Evolutionary conservation across 495 filamentous ascomycete species (phyloP), one percentile per base, ranked within the genome.

Genomic region (Xylaria castorea): DNA sequence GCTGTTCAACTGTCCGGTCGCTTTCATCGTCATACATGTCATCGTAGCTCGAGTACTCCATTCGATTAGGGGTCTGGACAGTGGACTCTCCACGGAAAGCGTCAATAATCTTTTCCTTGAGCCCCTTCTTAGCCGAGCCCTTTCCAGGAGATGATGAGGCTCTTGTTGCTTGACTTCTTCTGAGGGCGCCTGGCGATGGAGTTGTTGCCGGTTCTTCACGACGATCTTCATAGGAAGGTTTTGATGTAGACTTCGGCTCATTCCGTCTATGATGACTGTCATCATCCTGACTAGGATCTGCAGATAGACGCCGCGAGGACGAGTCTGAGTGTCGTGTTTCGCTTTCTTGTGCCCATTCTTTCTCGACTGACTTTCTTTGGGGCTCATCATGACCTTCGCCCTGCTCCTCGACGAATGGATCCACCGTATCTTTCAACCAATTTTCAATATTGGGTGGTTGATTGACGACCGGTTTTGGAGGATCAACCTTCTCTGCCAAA

Each of bases 371-470:
- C 38, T 70, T 71, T 36, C 22, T 66, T 1, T 65, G 75, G 2
- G 74, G 73, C n/a, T 75, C 74, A n/a, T 75, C 67, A 62, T 74
- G 68, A 46, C 76, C 48, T 7, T 87, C 80, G 34, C 81, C 81
- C 25, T 87, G 84, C 27, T 82, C 72, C 27, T 93, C 91, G 27
- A 92, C 75, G 73, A 94, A 94, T 9, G 92, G 92, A 74, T 95
- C 92, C 14, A 89, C 85, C 1, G 92, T 93, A 30, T 85, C 86
- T 63, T 91, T 91, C 42, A 95, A 81, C 92, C 92, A 95, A 3
- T 90, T 90, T 81, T 94, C 92, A 58, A 95, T 93, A 72, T 83
- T 92, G 74, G 78, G 86, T 3, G 87, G 87, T 34, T 85, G 80
- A 63, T 88, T 88, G 20, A 73, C 69, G 1, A 78, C 80, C 36